Evolutionary conservation across 495 filamentous ascomycete species (phyloP), one percentile per base, ranked within the genome.

Genomic region (Penicillium riverlandense): DNA sequence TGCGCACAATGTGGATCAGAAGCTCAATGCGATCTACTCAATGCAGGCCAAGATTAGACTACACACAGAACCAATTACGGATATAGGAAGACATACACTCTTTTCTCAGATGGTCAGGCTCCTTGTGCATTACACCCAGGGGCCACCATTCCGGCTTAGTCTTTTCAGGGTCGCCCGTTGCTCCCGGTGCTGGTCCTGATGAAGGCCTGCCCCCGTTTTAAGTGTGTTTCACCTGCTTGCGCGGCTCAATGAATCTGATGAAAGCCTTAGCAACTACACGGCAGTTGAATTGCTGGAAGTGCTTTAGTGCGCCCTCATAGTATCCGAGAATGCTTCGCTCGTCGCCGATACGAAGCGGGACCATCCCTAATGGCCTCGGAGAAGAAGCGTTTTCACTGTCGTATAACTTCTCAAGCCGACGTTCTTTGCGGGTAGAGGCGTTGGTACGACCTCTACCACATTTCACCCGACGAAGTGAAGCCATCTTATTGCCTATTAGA

Each of bases 141-240:
- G 88, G 88, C 90, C 90, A 96, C 86, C 88, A 96, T 12, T 71
- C 70, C 9, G 90, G 90, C 29, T 78, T 78, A 35, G 75, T 82
- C 29, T 71, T 66, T 35, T 84, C 73, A 4, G 72, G 70, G 38
- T 73, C 70, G 7, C 65, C 62, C 14, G 59, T 65, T n/a, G 62
- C 45, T 11, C 64, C 68, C 0, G 66, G 61, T 7, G 63, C 48
- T 27, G 61, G 59, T 16, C 65, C 63, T 38, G 57, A 43, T 31
- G 60, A 58, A 7, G 61, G 54, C 42, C 58, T 61, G 37, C 82
- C 74, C 13, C 78, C 74, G 22, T 84, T 90, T 60, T 96, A 96
- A 27, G 57, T 54, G 49, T 58, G 54, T 47, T 52, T 40, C 0
- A 80, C 79, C 59, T 94, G 87, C 58, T 96, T 96, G 54, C 85